Evolutionary conservation across 2,329 filamentous ascomycete species (phyloP), one percentile per base, ranked within the genome.

Genomic region (Cordyceps tenuipes): DNA sequence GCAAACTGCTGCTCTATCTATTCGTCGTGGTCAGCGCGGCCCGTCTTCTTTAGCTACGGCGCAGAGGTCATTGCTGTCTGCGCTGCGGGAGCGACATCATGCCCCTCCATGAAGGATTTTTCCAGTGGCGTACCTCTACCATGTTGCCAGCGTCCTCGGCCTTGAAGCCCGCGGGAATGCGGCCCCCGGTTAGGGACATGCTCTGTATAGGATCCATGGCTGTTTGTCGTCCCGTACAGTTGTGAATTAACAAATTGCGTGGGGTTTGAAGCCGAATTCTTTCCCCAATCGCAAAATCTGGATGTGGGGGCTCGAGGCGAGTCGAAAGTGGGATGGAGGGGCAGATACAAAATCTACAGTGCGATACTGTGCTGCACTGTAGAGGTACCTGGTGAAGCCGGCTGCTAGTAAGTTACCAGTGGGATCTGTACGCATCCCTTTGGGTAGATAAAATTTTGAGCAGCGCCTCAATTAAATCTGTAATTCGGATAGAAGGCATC

Each of bases 1-100:
- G 94, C 94, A 70, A 99, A 99, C 75, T 97, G 94, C 82, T 97
- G 96, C 83, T 99, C 94, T 73, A 99, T 97, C 90, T 96, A 21
- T 7, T 34, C n/a, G 12, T 21, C 4, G 15, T 21, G 1, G 5
- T 60, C 54, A 49, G 31, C 31, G 12, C 10, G 10, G 19, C 13
- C 26, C 12, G 3, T 26, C 13, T 23, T 47, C 13, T 26, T 47
- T 10, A 26, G 3, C 9, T 12, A 21, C 19, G 5, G 8, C 23
- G 26, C 15, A 52, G 44, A 17, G 58, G n/a, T 36, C 23, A 51
- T 50, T 5, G 34, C 55, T 43, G 50, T 62, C 50, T 10, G 36
- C 56, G 59, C 21, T 13, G 19, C 13, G 6, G 51, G 9, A 44
- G 54, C 57, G 54, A 59, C 57, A 59, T 59, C 31, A 59, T 54